phyloP scores from a whole-genome alignment of 257 asterid genomes.

The Nyctanthes arbortristis region DNA sequence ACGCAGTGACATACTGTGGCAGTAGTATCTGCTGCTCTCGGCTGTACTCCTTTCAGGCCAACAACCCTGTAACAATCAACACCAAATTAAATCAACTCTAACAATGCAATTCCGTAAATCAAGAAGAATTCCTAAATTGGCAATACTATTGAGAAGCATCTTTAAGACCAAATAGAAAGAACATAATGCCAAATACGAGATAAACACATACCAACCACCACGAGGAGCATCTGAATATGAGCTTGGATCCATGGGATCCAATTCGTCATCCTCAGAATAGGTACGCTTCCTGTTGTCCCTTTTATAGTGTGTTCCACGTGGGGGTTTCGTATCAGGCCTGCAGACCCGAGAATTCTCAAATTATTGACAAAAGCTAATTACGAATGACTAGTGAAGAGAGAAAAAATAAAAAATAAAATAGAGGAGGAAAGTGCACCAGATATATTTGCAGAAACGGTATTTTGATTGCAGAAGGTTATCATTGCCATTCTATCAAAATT shows the following conservation, averaged over 20 bases:
- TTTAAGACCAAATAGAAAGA: not conserved
- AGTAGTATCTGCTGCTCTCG: constrained; percentile 99
- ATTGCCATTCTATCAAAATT: too few species aligned
- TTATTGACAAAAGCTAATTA: constrained; percentile 16
- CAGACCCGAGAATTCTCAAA: constrained; percentile 14
- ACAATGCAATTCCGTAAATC: constrained; percentile 7
- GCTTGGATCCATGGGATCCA: constrained; percentile 99
- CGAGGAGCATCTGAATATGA: constrained; percentile 99
- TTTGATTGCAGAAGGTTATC: too few species aligned
- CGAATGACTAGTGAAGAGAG: too few species aligned
- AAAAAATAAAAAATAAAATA: too few species aligned
- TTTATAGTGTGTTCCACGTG: constrained; percentile 67
- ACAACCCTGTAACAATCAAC: constrained; percentile 73
- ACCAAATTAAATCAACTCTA: constrained; percentile 16
- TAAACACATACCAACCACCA: constrained; percentile 82
- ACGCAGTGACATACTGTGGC: constrained; percentile 64
- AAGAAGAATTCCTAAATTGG: not conserved
- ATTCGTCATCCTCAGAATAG: constrained; percentile 73
- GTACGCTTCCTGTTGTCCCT: constrained; percentile 78
- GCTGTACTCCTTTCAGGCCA: constrained; percentile 98
- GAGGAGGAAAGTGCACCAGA: too few species aligned
- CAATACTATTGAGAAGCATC: constrained; percentile 19
- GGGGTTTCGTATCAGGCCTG: constrained; percentile 83
- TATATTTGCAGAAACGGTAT: too few species aligned
- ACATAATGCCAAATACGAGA: constrained; percentile 20